Evolutionary conservation across 805 yeast species (phyloP), one percentile per base, ranked within the genome.

Genomic region (Monosporozyma solicola): DNA sequence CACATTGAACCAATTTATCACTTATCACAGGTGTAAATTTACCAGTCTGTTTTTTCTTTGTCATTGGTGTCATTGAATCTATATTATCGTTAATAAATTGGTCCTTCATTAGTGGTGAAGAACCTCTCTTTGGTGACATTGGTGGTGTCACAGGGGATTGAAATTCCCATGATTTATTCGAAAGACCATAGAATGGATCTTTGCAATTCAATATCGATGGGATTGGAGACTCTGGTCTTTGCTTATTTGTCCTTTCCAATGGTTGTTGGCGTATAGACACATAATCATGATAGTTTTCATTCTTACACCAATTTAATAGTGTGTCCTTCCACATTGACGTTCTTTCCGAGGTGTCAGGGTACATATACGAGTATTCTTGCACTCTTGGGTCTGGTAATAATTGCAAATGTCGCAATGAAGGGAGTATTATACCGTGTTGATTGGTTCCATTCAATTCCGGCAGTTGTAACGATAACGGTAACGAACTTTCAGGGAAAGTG

Each of bases 311-410:
- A 37, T 53, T 55, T 24, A 64, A 50, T 43, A 69, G 50, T 47
- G 61, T 66, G 33, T 64, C 61, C 48, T 61, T 65, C 72, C 72
- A 68, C 24, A 57, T 41, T 20, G 68, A 61, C 0, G 71, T 69
- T 7, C 48, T 53, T 39, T 61, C 63, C 15, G 71, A 64, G 2
- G 72, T 69, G 49, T 69, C 72, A 10, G 72, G 72, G 53, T 67
- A 69, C 22, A 58, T 52, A 45, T 56, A 56, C 10, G 72, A 64
- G 48, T 61, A 58, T 52, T 66, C 67, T 53, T 66, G 71, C 6
- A 60, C 51, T 22, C 60, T 57, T 9, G 61, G 66, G 52, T 66
- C 60, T 3, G 68, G 69, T 29, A 68, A 50, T 41, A 69, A 53
- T 52, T 66, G 61, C 39, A 69, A 53, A 53, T 69, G 65, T 51